phyloP scores from a whole-genome alignment of 768 basidiomycete genomes.

The Suillus hirtellus region DNA sequence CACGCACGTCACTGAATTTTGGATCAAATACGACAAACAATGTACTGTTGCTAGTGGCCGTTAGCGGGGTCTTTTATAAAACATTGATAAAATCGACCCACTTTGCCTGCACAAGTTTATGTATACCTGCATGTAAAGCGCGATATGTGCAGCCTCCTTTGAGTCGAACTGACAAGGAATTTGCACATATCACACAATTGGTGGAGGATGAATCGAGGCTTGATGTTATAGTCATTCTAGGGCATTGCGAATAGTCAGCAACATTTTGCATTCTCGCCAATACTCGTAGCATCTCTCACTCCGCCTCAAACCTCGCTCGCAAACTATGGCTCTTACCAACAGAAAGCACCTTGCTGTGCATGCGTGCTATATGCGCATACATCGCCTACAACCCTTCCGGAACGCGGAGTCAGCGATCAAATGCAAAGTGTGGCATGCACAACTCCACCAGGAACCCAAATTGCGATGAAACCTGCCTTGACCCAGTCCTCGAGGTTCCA shows the following conservation, averaged over 20 bases:
- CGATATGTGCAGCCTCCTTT: not conserved
- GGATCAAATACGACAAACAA: not conserved
- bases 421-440: not conserved
- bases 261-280: not conserved
- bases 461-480: conserved; percentile 60
- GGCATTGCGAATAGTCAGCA: not conserved
- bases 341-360: conserved; percentile 54
- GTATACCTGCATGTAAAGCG: not conserved
- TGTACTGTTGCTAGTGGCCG: not conserved
- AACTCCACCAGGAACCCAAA: conserved; percentile 87
- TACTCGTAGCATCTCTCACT: conserved; percentile 9
- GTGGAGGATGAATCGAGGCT: not conserved
- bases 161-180: not conserved
- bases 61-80: not conserved
- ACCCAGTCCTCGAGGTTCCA: conserved; percentile 62
- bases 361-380: conserved; percentile 60
- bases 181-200: not conserved
- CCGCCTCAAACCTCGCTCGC: conserved; percentile 28
- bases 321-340: conserved; percentile 31
- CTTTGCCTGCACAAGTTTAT: not conserved
- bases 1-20: not conserved
- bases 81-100: not conserved
- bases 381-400: conserved; percentile 49
- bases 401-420: not conserved
- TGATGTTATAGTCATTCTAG: not conserved